Conservation (phyloP, 2,329 filamentous ascomycete genomes). For the Neopestalotiopsis clavispora region DNA sequence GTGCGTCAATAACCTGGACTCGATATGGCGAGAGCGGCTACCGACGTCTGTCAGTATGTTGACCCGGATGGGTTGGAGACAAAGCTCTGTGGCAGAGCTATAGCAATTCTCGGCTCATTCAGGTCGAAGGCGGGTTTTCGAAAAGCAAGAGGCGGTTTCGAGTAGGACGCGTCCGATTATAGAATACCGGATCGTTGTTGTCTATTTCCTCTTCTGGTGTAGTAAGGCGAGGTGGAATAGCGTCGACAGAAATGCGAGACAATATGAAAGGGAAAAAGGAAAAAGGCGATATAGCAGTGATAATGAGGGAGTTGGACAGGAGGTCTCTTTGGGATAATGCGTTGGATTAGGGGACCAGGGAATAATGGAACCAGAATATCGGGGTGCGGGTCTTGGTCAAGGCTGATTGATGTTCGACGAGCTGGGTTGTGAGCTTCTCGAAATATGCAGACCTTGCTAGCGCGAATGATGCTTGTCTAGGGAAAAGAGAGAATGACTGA, state of each 20-base stretch:
- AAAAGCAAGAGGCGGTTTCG: background rate
- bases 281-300: conserved; percentile 19
- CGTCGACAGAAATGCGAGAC: conserved; percentile 16
- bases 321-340: conserved; percentile 28
- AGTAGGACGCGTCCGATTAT: conserved; percentile 15
- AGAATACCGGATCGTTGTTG: conserved; percentile 21
- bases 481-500: conserved; percentile 37
- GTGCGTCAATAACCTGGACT: conserved; percentile 21
- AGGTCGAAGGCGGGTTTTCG: conserved; percentile 23
- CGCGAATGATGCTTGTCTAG: conserved; percentile 34
- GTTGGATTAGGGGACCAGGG: conserved; percentile 36
- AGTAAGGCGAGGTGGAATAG: background rate
- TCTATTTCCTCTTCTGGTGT: background rate
- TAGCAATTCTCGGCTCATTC: conserved; percentile 41
- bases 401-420: conserved; percentile 32
- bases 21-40: conserved; percentile 10
- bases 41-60: background rate
- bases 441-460: conserved; percentile 40
- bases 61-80: conserved; percentile 15
- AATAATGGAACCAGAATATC: conserved; percentile 37
- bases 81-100: conserved; percentile 45
- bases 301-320: conserved; percentile 26
- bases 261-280: conserved; percentile 20
- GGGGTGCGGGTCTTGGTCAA: conserved; percentile 38
- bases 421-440: conserved; percentile 36